Evolutionary conservation across 1,284 basidiomycete genomes (phyloP).

Genomic region (Microstroma glucosiphilum): DNA sequence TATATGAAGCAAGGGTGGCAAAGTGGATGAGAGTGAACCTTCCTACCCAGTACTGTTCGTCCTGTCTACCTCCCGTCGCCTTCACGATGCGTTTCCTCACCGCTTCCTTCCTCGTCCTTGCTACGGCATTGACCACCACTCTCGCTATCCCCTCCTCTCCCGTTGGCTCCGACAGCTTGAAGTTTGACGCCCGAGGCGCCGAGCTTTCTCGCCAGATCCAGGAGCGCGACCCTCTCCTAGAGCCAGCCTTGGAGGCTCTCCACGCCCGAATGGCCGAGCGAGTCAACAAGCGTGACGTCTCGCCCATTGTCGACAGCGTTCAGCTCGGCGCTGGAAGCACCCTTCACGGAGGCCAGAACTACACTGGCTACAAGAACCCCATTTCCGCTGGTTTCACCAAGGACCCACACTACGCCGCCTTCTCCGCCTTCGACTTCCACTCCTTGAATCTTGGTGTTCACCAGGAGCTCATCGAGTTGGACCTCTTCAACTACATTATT

Average conservation of each 20-base stretch:
- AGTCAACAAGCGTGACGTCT: slow-evolving; percentile 21
- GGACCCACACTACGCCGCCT: slow-evolving; percentile 24
- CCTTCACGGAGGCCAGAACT: slow-evolving; percentile 1
- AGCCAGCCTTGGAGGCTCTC: slow-evolving; percentile 26
- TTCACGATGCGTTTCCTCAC: not conserved
- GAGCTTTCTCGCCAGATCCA: not conserved
- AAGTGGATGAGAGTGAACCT: too few relatives aligned
- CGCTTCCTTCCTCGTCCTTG: slow-evolving; percentile 3
- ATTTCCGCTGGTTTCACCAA: slow-evolving; percentile 9
- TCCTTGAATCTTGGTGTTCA: slow-evolving; percentile 26
- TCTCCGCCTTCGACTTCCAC: slow-evolving; percentile 32
- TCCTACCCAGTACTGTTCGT: too few relatives aligned
- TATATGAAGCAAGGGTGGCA: too few relatives aligned
- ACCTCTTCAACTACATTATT: slow-evolving; percentile 36
- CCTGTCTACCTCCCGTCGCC: too few relatives aligned
- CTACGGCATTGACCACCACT: not conserved
- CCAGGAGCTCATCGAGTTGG: slow-evolving; percentile 41
- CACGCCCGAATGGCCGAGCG: slow-evolving; percentile 20
- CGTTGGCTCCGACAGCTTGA: not conserved
- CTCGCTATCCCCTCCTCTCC: slow-evolving; percentile 8
- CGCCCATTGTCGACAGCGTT: not conserved
- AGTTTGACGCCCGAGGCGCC: not conserved
- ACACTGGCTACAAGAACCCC: slow-evolving; percentile 8
- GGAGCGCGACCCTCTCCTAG: slow-evolving; percentile 7
- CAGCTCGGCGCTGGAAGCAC: slow-evolving; percentile 3